Evolutionary conservation across 768 basidiomycete genomes (phyloP), one percentile per base, ranked within the genome.

Genomic region (Suillus brevipes): DNA sequence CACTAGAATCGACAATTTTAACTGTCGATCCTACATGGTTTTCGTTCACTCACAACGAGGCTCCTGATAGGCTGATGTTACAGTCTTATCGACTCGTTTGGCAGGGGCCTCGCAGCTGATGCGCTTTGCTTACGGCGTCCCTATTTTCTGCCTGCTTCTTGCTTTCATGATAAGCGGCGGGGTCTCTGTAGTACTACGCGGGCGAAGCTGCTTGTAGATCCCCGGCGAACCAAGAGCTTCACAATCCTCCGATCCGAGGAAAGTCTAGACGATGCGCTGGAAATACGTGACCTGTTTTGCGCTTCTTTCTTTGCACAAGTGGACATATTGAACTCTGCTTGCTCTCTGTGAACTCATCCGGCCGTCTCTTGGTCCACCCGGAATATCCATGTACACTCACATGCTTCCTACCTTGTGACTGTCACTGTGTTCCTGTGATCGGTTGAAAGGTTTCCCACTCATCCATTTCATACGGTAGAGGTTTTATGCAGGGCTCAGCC

Each of bases 61-160:
- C 58, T 59, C 9, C 25, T 28, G 58, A 42, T 59, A 38, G 57
- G 58, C 58, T 59, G 28, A 42, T 28, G 25, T 12, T 25, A 25
- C 37, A 42, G 58, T 59, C 58, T 59, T 59, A 59, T 59, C 58
- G 25, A 59, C 25, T 61, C 34, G 6, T 61, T 62, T 40, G 38
- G 28, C 56, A 16, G 34, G 57, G 61, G 65, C 66, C 76, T 73
- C 68, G 76, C 74, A 64, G 74, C 49, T 76, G 74, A 75, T 77
- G 75, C 75, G 75, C 74, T 72, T 66, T 63, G 36, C 40, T 73
- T 75, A 69, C 73, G 74, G 69, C 75, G 63, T 58, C 58, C 67
- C 58, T 59, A 52, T 49, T 7, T 72, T 71, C 63, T 61, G 59
- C 36, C 52, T 64, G 65, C 42, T 47, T 73, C 55, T 64, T 60